Conservation (phyloP, 345 rosid species). For the Eucalyptus victrix region DNA sequence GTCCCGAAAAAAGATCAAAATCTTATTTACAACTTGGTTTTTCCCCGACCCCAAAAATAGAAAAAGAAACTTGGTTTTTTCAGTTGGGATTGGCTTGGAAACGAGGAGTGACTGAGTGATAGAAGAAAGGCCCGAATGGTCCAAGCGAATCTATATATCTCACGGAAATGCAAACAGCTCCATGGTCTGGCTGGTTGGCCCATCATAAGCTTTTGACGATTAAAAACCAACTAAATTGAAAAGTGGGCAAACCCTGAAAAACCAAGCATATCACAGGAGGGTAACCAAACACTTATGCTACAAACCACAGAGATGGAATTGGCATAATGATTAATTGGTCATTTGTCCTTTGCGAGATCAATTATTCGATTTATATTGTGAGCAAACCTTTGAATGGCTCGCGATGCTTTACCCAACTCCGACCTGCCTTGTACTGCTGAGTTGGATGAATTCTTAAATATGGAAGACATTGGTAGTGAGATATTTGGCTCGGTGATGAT, state of each 20-base stretch:
- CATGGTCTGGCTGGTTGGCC: not conserved
- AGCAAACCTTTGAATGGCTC: not conserved
- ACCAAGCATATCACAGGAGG: not conserved
- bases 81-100: not conserved
- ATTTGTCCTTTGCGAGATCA: not conserved
- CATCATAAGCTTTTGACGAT: not conserved
- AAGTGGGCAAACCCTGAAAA: not conserved
- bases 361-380: not conserved
- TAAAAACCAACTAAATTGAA: not conserved
- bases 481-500: not conserved
- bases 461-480: not conserved
- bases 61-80: not conserved
- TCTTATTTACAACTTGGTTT: not conserved
- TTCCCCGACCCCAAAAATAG: too few relatives aligned
- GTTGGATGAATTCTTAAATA: not conserved
- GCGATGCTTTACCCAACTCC: not conserved
- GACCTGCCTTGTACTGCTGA: not conserved
- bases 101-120: not conserved
- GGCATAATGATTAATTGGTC: not conserved
- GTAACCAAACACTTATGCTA: not conserved
- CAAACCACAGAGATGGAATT: not conserved
- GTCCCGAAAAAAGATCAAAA: not conserved
- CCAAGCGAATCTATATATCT: not conserved
- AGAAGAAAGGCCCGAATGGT: not conserved
- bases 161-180: not conserved